Conservation (phyloP, 2,329 filamentous ascomycete genomes). For the Paecilomyces formosus region DNA sequence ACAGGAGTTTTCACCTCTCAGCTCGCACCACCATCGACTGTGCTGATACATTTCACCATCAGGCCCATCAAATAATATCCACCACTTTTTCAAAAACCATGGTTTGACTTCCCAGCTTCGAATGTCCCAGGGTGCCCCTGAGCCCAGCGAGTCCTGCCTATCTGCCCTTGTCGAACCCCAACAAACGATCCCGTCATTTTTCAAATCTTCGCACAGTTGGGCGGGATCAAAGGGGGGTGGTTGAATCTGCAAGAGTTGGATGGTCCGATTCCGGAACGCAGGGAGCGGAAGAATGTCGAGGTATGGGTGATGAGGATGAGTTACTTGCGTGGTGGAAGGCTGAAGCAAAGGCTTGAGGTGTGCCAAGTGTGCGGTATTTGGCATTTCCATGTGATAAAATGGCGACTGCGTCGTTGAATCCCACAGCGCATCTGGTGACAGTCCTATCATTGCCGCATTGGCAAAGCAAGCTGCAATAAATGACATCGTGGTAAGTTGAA, state of each 20-base stretch:
- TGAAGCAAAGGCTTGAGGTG: not conserved
- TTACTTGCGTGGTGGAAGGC: constrained; percentile 2
- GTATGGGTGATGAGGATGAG: constrained; percentile 3
- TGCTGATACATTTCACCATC: constrained; percentile 4
- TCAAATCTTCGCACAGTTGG: constrained; percentile 2
- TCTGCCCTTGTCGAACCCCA: constrained; percentile 1
- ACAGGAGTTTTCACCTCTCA: not conserved
- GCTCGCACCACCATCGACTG: constrained; percentile 3
- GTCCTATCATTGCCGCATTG: too few relatives aligned
- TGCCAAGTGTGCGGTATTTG: too few relatives aligned
- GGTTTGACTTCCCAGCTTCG: constrained; percentile 35
- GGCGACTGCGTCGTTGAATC: too few relatives aligned
- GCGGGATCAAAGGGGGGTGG: constrained; percentile 1
- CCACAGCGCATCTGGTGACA: too few relatives aligned
- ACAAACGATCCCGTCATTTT: constrained; percentile 3
- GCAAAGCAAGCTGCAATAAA: too few relatives aligned
- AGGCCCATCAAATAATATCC: constrained; percentile 17
- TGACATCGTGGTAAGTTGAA: too few relatives aligned
- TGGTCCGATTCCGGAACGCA: constrained; percentile 2
- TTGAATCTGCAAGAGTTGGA: not conserved
- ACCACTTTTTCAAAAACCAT: constrained; percentile 37
- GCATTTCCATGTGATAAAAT: too few relatives aligned
- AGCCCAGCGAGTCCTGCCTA: constrained; percentile 13
- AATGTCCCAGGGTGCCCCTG: constrained; percentile 33
- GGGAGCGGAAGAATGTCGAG: constrained; percentile 2